A percentile compares a stretch with the other conserved stretches of the same genome.
Conservation (phyloP, 306 rosid genomes). For the Purshia tridentata region DNA sequence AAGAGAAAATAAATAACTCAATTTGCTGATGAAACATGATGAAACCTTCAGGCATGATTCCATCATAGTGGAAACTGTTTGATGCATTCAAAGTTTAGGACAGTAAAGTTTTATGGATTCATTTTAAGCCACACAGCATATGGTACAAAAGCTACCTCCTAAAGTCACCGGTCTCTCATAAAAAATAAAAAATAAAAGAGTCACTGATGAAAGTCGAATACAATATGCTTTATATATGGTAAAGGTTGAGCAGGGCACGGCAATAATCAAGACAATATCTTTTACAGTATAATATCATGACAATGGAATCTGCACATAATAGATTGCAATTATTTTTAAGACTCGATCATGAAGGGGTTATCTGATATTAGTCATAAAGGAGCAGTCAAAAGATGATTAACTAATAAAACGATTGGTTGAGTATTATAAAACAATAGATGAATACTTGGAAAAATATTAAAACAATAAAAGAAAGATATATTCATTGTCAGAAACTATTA, state of each 20-base stretch:
- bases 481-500: neutral
- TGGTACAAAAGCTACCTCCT: constrained; percentile 1
- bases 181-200: neutral
- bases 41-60: neutral
- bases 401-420: neutral
- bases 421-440: neutral
- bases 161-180: too few species aligned
- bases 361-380: neutral
- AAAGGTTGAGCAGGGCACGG: neutral
- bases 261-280: neutral
- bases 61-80: neutral
- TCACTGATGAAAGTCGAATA: neutral
- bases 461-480: neutral
- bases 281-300: neutral
- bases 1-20: neutral
- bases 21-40: too few species aligned
- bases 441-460: neutral
- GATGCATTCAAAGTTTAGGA: too few species aligned
- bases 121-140: neutral
- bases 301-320: neutral
- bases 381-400: neutral
- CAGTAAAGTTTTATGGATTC: too few species aligned
- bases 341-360: neutral
- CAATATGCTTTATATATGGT: neutral
- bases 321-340: neutral